Percentiles rank a stretch among this genome's conserved stretches.
These are phyloP conservation scores for Diaporthe humulicola DNA, from an alignment of 2,329 filamentous ascomycete species.

Conservation along the genomic window DNA sequence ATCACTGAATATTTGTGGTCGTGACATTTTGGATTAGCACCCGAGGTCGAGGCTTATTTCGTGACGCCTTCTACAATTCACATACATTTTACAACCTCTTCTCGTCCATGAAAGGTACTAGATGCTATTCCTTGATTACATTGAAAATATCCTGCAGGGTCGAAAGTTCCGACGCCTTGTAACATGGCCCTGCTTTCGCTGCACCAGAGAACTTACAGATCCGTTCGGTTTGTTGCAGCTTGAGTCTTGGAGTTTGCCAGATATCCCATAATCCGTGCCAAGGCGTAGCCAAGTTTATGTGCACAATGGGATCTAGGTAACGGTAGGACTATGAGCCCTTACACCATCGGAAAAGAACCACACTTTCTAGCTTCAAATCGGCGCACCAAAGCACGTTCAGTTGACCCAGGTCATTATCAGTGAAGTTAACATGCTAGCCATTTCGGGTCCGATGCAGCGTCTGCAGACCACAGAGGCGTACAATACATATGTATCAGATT, in stretches of 20 bases:
- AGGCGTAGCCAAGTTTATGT: background rate
- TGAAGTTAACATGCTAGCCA: too few relatives aligned
- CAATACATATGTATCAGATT: background rate
- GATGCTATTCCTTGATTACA: too few relatives aligned
- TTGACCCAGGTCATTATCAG: background rate
- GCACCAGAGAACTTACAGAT: background rate
- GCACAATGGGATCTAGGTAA: background rate
- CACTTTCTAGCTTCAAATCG: background rate
- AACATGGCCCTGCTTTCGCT: background rate
- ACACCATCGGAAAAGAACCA: background rate
- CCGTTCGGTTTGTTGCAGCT: background rate
- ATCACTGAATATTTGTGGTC: too few relatives aligned
- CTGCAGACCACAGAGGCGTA: background rate
- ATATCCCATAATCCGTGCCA: accelerated
- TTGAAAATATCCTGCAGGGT: too few relatives aligned
- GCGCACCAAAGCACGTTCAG: background rate
- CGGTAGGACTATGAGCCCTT: background rate
- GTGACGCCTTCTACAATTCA: too few relatives aligned
- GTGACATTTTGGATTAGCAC: too few relatives aligned
- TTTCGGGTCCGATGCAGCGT: too few relatives aligned
- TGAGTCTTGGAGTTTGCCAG: background rate
- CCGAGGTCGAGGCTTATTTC: too few relatives aligned
- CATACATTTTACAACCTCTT: too few relatives aligned
- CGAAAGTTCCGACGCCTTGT: too few relatives aligned
- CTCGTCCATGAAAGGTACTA: too few relatives aligned